Evolutionary conservation across 1,139 yeast genomes (phyloP), one percentile per base, ranked within the genome.

Genomic region (Suhomyces bribrorum): DNA sequence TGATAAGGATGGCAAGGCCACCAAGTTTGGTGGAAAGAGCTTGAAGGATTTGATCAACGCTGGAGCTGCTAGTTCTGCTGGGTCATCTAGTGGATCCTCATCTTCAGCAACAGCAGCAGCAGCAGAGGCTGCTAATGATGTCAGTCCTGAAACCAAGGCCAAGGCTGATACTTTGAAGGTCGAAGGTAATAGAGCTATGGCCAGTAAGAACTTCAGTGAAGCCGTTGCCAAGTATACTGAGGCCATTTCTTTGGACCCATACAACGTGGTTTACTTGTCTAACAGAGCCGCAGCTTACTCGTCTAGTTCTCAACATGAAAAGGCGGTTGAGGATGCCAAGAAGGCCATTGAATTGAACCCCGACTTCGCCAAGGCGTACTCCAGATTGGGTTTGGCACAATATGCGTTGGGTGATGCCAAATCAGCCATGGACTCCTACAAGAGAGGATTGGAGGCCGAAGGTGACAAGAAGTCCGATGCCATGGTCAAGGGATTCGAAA

Each of bases 221-320:
- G 97, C 98, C 11, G 74, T 89, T 44, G 73, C 70, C 17, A 81
- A 84, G 51, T 92, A 92, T 64, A 76, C 95, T 8, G 79, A 77
- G 44, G 97, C 98, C n/a, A 86, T 90, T 36, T 82, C 74, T 29
- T 56, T 83, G 15, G 85, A 85, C 51, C 65, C 77, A 5, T 53
- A 68, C n/a, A 80, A 83, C 45, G 86, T 94, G 1, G 79, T 90
- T 14, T 84, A 81, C 54, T 86, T 68, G 58, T 89, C 97, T 25
- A 92, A 92, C 69, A 81, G 99, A 60, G 97, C 99, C 13, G 98
- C 99, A 34, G 98, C 98, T 5, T 81, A 86, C 62, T 86, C 96
- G 13, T 87, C 96, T 7, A 60, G 77, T 31, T 76, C 81, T 44
- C 73, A 87, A 46, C 92, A 86, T 56, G 84, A 79, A 13, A 69